Percentiles rank a stretch among this genome's conserved stretches.
Conservation (phyloP, 352 stramenopile species). For the Phytophthora capsici region DNA sequence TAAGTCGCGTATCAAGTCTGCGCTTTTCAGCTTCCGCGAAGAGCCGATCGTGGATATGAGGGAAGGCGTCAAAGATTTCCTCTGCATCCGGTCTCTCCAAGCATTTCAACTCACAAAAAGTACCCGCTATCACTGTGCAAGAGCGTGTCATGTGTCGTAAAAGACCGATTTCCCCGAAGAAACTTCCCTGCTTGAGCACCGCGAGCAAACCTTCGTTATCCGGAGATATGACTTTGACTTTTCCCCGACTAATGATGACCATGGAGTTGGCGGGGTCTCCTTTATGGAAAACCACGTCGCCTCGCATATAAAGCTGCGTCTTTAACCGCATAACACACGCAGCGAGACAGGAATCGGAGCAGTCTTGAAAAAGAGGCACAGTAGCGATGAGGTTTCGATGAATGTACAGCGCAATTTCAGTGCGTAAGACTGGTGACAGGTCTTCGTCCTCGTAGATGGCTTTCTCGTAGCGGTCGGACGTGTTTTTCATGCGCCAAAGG, state of each 20-base stretch:
- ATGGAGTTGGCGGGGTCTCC: conserved; percentile 63
- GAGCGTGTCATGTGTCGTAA: conserved; percentile 65
- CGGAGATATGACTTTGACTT: conserved; percentile 65
- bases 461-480: conserved; percentile 69
- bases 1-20: conserved; percentile 50
- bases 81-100: conserved; percentile 56
- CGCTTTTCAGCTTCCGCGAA: conserved; percentile 67
- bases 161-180: conserved; percentile 71
- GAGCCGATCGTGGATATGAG: conserved; percentile 62
- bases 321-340: conserved; percentile 63
- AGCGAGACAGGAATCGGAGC: conserved; percentile 60
- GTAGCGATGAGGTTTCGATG: conserved; percentile 60
- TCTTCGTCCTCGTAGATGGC: conserved; percentile 77
- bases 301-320: conserved; percentile 66
- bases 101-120: conserved; percentile 69
- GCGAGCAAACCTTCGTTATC: conserved; percentile 58
- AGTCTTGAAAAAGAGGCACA: conserved; percentile 65
- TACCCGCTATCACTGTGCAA: conserved; percentile 59
- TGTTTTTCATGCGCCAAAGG: conserved; percentile 74
- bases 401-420: conserved; percentile 71
- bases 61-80: conserved; percentile 65
- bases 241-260: conserved; percentile 70
- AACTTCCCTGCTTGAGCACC: conserved; percentile 66
- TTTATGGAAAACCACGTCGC: conserved; percentile 70
- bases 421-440: conserved; percentile 54